Conservation (phyloP, 169 alveolate genomes). For the Plasmodium blacklocki region DNA sequence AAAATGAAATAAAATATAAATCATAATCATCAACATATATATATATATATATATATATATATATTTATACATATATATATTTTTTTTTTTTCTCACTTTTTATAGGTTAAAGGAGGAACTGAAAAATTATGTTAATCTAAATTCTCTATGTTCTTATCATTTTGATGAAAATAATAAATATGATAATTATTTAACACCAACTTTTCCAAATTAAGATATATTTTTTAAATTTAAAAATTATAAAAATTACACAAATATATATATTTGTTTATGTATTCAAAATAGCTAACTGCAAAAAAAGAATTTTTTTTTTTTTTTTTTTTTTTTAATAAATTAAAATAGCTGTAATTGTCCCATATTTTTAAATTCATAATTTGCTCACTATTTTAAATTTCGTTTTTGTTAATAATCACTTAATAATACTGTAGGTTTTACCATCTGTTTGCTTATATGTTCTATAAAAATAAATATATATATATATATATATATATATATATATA, state of each 20-base stretch:
- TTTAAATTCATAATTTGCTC: too few relatives aligned
- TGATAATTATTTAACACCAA: constrained; percentile 51
- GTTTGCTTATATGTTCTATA: constrained; percentile 62
- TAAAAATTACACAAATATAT: too few relatives aligned
- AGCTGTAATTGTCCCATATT: background rate
- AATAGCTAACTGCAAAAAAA: background rate
- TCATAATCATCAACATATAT: too few relatives aligned
- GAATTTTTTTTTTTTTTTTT: background rate
- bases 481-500: background rate
- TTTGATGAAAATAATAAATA: constrained; percentile 58
- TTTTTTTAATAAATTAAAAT: background rate
- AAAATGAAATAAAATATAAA: background rate
- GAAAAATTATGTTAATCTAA: constrained; percentile 51
- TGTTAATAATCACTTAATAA: constrained; percentile 30
- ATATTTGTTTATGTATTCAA: background rate
- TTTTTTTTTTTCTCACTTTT: background rate
- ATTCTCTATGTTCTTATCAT: constrained; percentile 40
- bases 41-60: background rate
- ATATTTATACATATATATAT: background rate
- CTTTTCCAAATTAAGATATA: constrained; percentile 38
- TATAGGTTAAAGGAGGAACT: constrained; percentile 59
- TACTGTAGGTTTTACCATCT: constrained; percentile 60
- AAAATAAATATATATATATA: background rate
- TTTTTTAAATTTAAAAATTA: too few relatives aligned
- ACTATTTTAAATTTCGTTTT: background rate